phyloP scores from a whole-genome alignment of 2,329 filamentous ascomycete genomes.

The Alternaria viburni region DNA sequence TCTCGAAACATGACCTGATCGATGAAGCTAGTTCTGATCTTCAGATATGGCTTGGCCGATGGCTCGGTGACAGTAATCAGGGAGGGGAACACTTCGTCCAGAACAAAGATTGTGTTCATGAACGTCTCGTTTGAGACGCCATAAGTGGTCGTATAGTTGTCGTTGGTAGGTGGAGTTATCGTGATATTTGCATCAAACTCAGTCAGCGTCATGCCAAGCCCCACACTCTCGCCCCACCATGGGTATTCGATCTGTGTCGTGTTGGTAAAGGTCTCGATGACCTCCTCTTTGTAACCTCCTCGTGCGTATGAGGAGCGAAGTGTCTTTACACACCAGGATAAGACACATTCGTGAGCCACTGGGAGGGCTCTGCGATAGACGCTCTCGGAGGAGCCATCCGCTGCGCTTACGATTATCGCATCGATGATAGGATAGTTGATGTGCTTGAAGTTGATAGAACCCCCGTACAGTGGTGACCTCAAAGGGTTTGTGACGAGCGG shows the following conservation, averaged over 20 bases:
- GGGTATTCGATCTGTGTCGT: conserved; percentile 1
- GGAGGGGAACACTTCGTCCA: conserved; percentile 19
- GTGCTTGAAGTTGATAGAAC: conserved; percentile 27
- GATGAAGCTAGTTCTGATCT: not conserved
- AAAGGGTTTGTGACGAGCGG: conserved; percentile 14
- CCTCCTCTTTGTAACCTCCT: conserved; percentile 22
- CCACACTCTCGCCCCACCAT: not conserved
- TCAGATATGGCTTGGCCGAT: not conserved
- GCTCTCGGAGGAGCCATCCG: conserved; percentile 5
- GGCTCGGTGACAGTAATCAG: not conserved
- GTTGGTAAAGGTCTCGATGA: conserved; percentile 6
- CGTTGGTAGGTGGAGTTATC: conserved; percentile 2
- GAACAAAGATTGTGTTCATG: not conserved
- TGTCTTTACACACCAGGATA: conserved; percentile 33
- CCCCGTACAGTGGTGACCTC: conserved; percentile 15
- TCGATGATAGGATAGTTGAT: conserved; percentile 18
- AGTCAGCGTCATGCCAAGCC: too few species aligned
- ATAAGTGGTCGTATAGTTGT: not conserved
- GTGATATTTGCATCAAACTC: conserved; percentile 8
- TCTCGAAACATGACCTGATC: not conserved
- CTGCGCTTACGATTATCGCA: conserved; percentile 14
- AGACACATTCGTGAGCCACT: conserved; percentile 27
- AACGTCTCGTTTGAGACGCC: conserved; percentile 12
- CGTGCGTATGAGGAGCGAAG: conserved; percentile 22
- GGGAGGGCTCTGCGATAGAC: conserved; percentile 19